phyloP scores from a whole-genome alignment of 2,329 filamentous ascomycete species.

The Colletotrichum sp. region DNA sequence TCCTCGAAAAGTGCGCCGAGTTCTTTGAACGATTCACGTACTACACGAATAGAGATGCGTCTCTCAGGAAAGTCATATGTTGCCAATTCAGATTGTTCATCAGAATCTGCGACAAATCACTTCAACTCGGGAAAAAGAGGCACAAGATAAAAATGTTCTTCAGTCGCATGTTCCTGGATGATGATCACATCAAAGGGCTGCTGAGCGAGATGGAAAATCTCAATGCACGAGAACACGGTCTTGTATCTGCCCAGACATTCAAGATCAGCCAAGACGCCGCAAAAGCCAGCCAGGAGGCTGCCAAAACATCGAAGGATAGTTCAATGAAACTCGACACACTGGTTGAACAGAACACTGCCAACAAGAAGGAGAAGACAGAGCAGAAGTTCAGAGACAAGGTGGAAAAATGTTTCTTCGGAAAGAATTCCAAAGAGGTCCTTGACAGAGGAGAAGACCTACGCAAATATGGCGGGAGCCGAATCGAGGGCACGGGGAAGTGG shows the following conservation, averaged over 20 bases:
- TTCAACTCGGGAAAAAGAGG: conserved; percentile 33
- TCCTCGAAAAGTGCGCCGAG: conserved; percentile 35
- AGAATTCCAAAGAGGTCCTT: neutral
- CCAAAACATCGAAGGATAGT: neutral
- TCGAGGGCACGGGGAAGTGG: neutral
- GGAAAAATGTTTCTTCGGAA: neutral
- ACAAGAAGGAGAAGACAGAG: conserved; percentile 31
- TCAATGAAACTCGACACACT: neutral
- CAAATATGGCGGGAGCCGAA: neutral
- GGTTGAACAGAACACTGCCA: conserved; percentile 13
- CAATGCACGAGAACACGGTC: conserved; percentile 32
- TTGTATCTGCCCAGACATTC: conserved; percentile 37
- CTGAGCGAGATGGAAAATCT: conserved; percentile 35
- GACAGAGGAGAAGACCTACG: neutral
- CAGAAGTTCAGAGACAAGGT: conserved; percentile 23
- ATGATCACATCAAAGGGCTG: conserved; percentile 35
- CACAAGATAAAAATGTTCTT: conserved; percentile 30
- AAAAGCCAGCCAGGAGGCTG: neutral
- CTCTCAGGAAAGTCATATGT: conserved; percentile 33
- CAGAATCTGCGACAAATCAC: conserved; percentile 35
- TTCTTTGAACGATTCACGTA: conserved; percentile 36
- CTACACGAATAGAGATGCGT: conserved; percentile 35
- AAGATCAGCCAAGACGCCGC: conserved; percentile 34
- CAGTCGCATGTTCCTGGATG: conserved; percentile 37
- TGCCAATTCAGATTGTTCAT: conserved; percentile 39